These are phyloP conservation scores for Chrysoporthe cubensis DNA, from an alignment of 2,329 filamentous ascomycete genomes.

Conservation along the genomic window DNA sequence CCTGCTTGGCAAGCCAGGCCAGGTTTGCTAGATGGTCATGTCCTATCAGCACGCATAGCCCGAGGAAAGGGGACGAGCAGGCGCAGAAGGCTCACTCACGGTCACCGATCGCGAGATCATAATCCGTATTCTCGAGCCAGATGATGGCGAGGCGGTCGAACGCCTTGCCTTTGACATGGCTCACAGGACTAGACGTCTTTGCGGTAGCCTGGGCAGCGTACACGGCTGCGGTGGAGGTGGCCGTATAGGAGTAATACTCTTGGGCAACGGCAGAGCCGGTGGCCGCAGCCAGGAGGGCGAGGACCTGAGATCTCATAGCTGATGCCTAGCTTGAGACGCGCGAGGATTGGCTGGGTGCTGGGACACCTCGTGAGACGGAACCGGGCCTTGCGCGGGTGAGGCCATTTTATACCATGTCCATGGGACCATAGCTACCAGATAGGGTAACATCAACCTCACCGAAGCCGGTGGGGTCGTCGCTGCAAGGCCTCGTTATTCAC, in stretches of 20 bases:
- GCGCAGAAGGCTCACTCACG: conserved; percentile 47
- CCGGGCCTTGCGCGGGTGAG: not conserved
- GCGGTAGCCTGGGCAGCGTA: conserved; percentile 63
- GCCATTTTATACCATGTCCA: conserved; percentile 13
- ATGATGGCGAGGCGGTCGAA: conserved; percentile 75
- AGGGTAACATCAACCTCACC: conserved; percentile 5
- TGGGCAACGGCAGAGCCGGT: conserved; percentile 29
- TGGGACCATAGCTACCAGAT: not conserved
- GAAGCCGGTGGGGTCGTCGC: conserved; percentile 1
- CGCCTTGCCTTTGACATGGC: conserved; percentile 68
- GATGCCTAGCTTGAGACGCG: not conserved
- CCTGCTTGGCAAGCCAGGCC: conserved; percentile 60
- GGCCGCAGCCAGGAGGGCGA: conserved; percentile 24
- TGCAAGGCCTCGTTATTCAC: not conserved
- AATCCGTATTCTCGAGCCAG: conserved; percentile 80
- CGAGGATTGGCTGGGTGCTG: not conserved
- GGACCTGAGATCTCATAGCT: conserved; percentile 23
- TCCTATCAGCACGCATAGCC: not conserved
- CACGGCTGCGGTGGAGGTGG: conserved; percentile 55
- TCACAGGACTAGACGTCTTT: conserved; percentile 62
- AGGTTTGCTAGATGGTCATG: conserved; percentile 49
- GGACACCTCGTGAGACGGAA: not conserved
- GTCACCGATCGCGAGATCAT: conserved; percentile 65
- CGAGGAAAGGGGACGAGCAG: not conserved
- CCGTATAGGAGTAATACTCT: conserved; percentile 52